Conservation (phyloP, 2,329 filamentous ascomycete genomes). For the Parascedosporium putredinis region DNA sequence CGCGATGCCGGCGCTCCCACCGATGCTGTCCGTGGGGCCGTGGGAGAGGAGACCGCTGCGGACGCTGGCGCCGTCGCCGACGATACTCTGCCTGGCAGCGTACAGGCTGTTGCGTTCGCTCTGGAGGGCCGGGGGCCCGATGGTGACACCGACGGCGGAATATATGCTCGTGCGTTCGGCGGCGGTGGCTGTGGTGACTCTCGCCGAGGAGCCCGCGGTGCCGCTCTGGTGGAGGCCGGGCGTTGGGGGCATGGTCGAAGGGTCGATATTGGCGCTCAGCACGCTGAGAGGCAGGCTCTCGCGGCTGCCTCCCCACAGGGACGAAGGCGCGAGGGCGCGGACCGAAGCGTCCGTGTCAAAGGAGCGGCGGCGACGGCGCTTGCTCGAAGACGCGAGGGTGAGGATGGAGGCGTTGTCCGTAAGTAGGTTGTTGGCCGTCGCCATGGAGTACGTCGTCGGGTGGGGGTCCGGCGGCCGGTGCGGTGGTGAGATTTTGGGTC, state of each 20-base stretch:
- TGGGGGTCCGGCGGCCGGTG: too few species aligned
- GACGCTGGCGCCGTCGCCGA: constrained; percentile 63
- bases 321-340: constrained; percentile 72
- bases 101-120: constrained; percentile 79
- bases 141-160: constrained; percentile 51
- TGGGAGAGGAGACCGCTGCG: constrained; percentile 71
- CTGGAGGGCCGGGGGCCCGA: constrained; percentile 51
- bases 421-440: constrained; percentile 70
- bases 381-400: constrained; percentile 73
- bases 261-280: constrained; percentile 59
- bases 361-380: constrained; percentile 64
- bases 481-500: constrained; percentile 35
- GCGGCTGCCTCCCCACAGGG: constrained; percentile 70
- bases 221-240: constrained; percentile 43
- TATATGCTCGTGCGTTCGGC: constrained; percentile 73
- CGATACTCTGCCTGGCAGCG: constrained; percentile 45
- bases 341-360: constrained; percentile 82
- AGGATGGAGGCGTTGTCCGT: constrained; percentile 81
- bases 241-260: constrained; percentile 27
- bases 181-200: constrained; percentile 22
- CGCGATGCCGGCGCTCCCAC: constrained; percentile 47
- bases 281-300: constrained; percentile 72
- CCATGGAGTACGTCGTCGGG: constrained; percentile 64
- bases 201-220: too few species aligned
- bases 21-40: constrained; percentile 70